phyloP scores from a whole-genome alignment of 371 early-diverging fungal genomes.

The Actinomucor elegans region DNA sequence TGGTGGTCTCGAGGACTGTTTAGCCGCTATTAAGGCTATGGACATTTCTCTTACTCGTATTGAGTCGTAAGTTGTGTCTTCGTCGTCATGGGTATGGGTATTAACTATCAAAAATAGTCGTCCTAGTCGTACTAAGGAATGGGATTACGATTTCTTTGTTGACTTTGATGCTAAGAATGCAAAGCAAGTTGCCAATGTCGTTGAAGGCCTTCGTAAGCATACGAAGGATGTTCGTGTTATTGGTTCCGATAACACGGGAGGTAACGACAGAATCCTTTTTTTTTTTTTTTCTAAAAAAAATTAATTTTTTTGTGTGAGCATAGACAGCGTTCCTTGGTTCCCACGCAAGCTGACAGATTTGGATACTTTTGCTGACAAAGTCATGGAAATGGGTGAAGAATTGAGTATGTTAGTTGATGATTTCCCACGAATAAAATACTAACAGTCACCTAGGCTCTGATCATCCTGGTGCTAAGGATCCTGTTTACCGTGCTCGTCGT shows the following conservation, averaged over 20 bases:
- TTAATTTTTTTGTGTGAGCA: no score
- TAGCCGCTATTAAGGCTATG: slow-evolving; percentile 70
- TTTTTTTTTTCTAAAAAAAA: no score
- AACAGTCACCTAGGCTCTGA: slow-evolving; percentile 63
- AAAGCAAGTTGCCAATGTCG: slow-evolving; percentile 57
- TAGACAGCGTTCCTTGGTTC: slow-evolving; percentile 84
- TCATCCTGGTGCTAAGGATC: slow-evolving; percentile 93
- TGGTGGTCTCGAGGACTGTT: slow-evolving; percentile 85
- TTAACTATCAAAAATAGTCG: slow-evolving; percentile 44
- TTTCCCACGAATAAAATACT: background rate
- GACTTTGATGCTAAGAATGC: slow-evolving; percentile 73
- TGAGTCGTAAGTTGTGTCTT: slow-evolving; percentile 71
- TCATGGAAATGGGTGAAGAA: slow-evolving; percentile 91
- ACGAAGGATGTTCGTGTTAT: slow-evolving; percentile 68
- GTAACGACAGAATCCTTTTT: slow-evolving; percentile 7
- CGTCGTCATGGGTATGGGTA: background rate
- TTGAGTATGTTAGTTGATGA: slow-evolving; percentile 48
- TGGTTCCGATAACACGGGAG: slow-evolving; percentile 31
- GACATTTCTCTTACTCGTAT: slow-evolving; percentile 88
- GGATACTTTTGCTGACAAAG: slow-evolving; percentile 92
- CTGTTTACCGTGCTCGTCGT: slow-evolving; percentile 83
- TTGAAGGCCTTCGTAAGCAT: slow-evolving; percentile 58
- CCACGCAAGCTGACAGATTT: slow-evolving; percentile 92
- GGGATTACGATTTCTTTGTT: slow-evolving; percentile 92
- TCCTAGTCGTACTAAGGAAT: slow-evolving; percentile 75